phyloP scores from a whole-genome alignment of 345 rosid genomes.

The Citrus maxima region DNA sequence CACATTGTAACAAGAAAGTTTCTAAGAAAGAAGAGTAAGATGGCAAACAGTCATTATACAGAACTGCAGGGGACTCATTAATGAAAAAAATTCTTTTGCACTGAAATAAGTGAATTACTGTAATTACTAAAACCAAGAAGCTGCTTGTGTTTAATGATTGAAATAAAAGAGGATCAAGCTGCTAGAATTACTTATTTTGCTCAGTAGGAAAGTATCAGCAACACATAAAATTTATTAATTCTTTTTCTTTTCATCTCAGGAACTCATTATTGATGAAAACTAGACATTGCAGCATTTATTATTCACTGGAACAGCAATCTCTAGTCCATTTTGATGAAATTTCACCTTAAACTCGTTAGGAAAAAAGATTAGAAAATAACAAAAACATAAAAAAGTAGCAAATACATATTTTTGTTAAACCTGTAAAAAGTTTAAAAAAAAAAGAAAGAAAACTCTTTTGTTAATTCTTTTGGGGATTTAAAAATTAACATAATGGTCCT shows the following conservation, averaged over 20 bases:
- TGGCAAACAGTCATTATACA: not conserved
- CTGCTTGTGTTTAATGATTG: not conserved
- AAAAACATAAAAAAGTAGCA: not conserved
- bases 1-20: not conserved
- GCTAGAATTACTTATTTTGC: slow-evolving; percentile 10
- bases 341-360: not conserved
- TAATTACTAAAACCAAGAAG: not conserved
- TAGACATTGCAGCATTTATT: not conserved
- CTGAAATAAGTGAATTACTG: slow-evolving; percentile 15
- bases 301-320: not conserved
- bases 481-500: not conserved
- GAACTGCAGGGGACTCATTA: not conserved
- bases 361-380: not conserved
- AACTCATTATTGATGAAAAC: not conserved
- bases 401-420: not conserved
- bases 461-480: slow-evolving; percentile 10
- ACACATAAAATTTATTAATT: not conserved
- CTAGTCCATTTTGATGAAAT: not conserved
- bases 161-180: not conserved
- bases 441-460: not conserved
- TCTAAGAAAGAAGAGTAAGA: not conserved
- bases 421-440: slow-evolving; percentile 6
- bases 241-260: not conserved
- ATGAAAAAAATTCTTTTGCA: not conserved
- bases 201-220: not conserved